Evolutionary conservation across 2,329 filamentous ascomycete species (phyloP).

Genomic region (Botrytis pseudocinerea): DNA sequence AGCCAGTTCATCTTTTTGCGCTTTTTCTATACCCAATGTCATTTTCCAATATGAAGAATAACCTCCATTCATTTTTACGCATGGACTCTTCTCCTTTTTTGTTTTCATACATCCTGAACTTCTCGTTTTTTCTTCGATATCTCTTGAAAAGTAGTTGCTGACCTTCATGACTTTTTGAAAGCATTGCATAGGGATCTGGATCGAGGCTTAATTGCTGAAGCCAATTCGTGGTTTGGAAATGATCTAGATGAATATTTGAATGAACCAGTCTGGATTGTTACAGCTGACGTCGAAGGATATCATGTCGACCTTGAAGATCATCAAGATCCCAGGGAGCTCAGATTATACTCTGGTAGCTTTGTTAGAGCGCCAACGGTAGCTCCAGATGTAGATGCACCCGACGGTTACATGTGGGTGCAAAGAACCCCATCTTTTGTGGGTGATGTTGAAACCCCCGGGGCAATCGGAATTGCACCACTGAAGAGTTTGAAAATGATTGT

Average conservation of each 20-base stretch:
- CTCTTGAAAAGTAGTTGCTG: background rate
- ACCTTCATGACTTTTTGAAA: background rate
- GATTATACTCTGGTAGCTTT: background rate
- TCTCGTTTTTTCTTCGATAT: no score
- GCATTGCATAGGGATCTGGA: background rate
- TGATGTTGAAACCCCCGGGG: no score
- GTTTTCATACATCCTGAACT: no score
- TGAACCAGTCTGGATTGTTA: conserved; percentile 2
- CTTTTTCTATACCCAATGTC: background rate
- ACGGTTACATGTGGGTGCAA: background rate
- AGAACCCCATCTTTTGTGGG: background rate
- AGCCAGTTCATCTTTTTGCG: no score
- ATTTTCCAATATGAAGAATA: background rate
- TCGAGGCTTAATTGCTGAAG: background rate
- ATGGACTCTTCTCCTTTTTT: background rate
- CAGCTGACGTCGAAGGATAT: background rate
- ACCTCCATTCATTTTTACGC: background rate
- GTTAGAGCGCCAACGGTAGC: background rate
- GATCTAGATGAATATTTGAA: background rate
- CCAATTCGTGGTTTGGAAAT: background rate
- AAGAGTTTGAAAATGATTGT: background rate
- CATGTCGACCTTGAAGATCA: background rate
- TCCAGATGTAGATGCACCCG: background rate
- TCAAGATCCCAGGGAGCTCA: background rate
- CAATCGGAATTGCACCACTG: no score